Conservation (phyloP, 768 basidiomycete genomes). For the Crassisporium funariophilum region DNA sequence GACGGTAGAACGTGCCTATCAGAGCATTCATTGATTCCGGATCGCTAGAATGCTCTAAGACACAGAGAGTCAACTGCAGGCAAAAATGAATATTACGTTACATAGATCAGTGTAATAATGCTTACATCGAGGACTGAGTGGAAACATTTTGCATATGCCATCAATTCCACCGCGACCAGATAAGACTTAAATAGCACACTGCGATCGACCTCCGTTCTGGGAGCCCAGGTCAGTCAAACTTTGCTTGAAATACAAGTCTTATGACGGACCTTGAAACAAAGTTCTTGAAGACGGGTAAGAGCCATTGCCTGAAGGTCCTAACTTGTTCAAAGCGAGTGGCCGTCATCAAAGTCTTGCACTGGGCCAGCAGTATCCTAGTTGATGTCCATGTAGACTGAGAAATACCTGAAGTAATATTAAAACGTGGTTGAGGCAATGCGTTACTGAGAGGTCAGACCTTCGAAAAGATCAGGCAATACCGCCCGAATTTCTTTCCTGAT, state of each 20-base stretch:
- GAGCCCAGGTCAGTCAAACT: slow-evolving; percentile 1
- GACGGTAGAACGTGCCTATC: slow-evolving; percentile 73
- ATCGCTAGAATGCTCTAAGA: slow-evolving; percentile 55
- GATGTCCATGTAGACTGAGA: slow-evolving; percentile 29
- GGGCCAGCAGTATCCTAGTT: slow-evolving; percentile 38
- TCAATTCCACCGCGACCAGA: slow-evolving; percentile 57
- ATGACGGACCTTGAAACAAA: slow-evolving; percentile 40
- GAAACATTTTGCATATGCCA: slow-evolving; percentile 66
- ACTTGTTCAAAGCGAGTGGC: slow-evolving; percentile 79
- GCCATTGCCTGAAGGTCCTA: slow-evolving; percentile 68
- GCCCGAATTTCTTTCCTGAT: slow-evolving; percentile 71
- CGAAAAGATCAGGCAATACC: slow-evolving; percentile 68
- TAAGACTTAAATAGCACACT: slow-evolving; percentile 52
- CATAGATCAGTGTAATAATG: slow-evolving; percentile 1
- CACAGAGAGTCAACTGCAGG: slow-evolving; percentile 51
- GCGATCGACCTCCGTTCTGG: slow-evolving; percentile 32
- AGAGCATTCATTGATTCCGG: slow-evolving; percentile 59
- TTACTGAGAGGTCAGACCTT: slow-evolving; percentile 40
- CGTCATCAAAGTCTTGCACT: slow-evolving; percentile 47
- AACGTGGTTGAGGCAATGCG: neutral
- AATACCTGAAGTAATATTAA: slow-evolving; percentile 32
- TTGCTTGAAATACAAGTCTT: slow-evolving; percentile 1
- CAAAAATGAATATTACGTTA: slow-evolving; percentile 9
- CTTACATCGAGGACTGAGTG: slow-evolving; percentile 70
- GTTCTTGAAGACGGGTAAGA: slow-evolving; percentile 67